Base-by-base conservation (phyloP, 2,329 filamentous ascomycete species). In the Chrysoporthe austroafricana region DNA sequence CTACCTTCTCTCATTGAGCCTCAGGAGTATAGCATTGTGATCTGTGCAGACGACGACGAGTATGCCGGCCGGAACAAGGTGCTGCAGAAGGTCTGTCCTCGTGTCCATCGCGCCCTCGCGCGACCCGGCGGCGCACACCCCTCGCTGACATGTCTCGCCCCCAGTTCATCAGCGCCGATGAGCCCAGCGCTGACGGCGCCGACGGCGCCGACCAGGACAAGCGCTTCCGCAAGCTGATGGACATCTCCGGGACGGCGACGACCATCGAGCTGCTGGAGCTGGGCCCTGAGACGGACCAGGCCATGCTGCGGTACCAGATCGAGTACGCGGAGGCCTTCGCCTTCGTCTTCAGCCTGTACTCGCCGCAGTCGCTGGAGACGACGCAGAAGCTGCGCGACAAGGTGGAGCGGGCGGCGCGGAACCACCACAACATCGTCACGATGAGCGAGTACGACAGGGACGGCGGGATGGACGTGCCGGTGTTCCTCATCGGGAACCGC, bases 261-360 rank as follows among this genome's bases (percentile, higher is more conserved):
- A 56, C 60, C 50, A 48, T 70, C 54, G 68, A 70, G 68, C 66
- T 70, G 18, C 42, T 70, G 46, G 68, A 70, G 66, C 63, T 70
- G 42, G 68, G 68, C 32, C 68, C 68, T 13, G 44, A 61, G 52
- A 70, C 68, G 42, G 68, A 70, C 59, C 44, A 63, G 59, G 68
- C 68, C 44, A 70, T 70, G 68, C 68, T 70, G 16, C 66, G 68
- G 59, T 70, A 70, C 14, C 68, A 70, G 63, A 59, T 70, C 66
- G 68, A 70, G 66, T 70, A 70, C 34, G 68, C 68, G 14, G 68
- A 70, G 34, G 68, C 68, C 21, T 70, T 70, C 8, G 68, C 68
- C 5, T 70, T 70, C 34, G 68, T 70, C 11, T 70, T 70, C 68
- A 70, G 68, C 14, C 62, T 70, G 32, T 70, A 70, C 68, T 66